phyloP scores from a whole-genome alignment of 2,329 filamentous ascomycete species.

The Calonectria honghensis region DNA sequence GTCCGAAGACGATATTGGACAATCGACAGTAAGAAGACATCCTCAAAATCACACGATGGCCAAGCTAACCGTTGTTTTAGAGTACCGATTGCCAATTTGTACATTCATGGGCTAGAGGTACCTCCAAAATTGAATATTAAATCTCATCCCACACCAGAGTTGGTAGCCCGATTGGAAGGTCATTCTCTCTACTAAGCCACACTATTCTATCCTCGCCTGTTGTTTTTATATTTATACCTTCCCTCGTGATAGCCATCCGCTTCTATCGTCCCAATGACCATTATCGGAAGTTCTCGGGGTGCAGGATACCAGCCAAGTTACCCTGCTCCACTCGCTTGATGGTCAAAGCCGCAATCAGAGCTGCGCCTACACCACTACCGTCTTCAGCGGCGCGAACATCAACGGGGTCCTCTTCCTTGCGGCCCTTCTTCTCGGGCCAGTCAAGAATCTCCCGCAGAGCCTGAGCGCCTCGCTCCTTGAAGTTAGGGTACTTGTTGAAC shows the following conservation, averaged over 20 bases:
- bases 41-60: neutral
- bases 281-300: slow-evolving; percentile 76
- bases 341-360: slow-evolving; percentile 88
- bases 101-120: slow-evolving; percentile 78
- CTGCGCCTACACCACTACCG: slow-evolving; percentile 96
- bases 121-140: slow-evolving; percentile 24
- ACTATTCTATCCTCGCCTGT: slow-evolving; percentile 49
- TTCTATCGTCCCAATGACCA: slow-evolving; percentile 34
- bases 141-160: slow-evolving; percentile 35
- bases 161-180: slow-evolving; percentile 34
- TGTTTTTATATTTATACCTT: slow-evolving; percentile 46
- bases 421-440: slow-evolving; percentile 83
- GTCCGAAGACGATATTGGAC: slow-evolving; percentile 94
- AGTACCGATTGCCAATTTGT: slow-evolving; percentile 84
- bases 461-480: slow-evolving; percentile 92
- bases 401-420: slow-evolving; percentile 88
- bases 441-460: slow-evolving; percentile 96
- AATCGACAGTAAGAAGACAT: slow-evolving; percentile 78
- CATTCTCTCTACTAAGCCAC: slow-evolving; percentile 19
- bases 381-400: slow-evolving; percentile 94
- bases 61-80: slow-evolving; percentile 62
- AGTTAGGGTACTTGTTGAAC: slow-evolving; percentile 99
- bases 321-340: slow-evolving; percentile 78
- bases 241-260: slow-evolving; percentile 43
- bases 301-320: slow-evolving; percentile 78